Evolutionary conservation across 495 filamentous ascomycete genomes (phyloP).

Genomic region (Penicillium canescens): DNA sequence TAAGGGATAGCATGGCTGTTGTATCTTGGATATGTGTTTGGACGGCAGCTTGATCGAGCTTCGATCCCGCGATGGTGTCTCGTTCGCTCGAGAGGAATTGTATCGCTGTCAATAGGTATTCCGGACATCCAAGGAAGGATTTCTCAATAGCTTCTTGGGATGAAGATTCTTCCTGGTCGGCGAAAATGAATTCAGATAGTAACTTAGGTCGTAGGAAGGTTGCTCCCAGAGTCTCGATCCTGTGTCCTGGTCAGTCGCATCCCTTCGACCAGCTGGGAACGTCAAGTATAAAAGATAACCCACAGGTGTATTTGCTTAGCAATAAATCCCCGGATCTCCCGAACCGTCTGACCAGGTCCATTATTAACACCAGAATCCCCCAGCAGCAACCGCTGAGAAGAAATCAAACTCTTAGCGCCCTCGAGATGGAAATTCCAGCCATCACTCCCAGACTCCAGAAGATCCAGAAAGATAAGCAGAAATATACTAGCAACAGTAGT

Average conservation of each 20-base stretch:
- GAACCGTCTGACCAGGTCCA: slow-evolving; percentile 23
- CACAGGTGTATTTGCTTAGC: slow-evolving; percentile 30
- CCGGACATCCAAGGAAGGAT: slow-evolving; percentile 45
- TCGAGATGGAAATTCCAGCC: slow-evolving; percentile 52
- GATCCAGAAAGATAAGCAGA: slow-evolving; percentile 52
- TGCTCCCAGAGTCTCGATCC: slow-evolving; percentile 41
- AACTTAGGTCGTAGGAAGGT: slow-evolving; percentile 46
- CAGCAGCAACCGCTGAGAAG: slow-evolving; percentile 12
- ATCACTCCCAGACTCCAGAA: slow-evolving; percentile 51
- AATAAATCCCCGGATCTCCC: slow-evolving; percentile 29
- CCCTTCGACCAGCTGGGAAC: not conserved
- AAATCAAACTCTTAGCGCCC: slow-evolving; percentile 47
- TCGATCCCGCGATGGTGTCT: slow-evolving; percentile 26
- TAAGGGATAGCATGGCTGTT: slow-evolving; percentile 17
- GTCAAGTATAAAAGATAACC: not conserved
- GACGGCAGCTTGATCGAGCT: not conserved
- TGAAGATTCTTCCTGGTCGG: slow-evolving; percentile 10
- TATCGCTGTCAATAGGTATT: slow-evolving; percentile 35
- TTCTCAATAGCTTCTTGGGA: slow-evolving; percentile 31
- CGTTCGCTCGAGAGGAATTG: slow-evolving; percentile 33
- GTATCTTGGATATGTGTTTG: slow-evolving; percentile 14
- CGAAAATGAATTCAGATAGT: slow-evolving; percentile 22
- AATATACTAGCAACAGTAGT: slow-evolving; percentile 46
- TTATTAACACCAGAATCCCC: slow-evolving; percentile 18
- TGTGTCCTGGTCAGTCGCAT: slow-evolving; percentile 15